Evolutionary conservation across 192 early-diverging fungal genomes (phyloP).

Genomic region (Blastocladiella britannica): DNA sequence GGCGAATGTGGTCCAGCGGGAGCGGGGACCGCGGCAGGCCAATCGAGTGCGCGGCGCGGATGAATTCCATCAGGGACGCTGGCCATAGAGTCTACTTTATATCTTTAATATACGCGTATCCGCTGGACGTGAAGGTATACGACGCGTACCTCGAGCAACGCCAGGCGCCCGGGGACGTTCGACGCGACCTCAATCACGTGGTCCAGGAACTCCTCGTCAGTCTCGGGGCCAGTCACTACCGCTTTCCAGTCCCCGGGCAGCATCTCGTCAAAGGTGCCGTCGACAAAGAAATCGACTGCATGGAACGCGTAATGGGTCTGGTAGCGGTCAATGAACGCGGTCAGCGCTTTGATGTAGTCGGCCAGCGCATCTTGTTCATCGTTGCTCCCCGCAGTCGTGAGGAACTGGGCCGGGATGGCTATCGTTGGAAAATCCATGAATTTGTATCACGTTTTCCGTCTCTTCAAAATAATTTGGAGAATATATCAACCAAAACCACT

Average conservation of each 20-base stretch:
- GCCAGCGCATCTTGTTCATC: not conserved
- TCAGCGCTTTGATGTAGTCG: not conserved
- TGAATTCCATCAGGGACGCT: not conserved
- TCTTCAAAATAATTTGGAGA: too few relatives aligned
- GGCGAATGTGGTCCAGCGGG: too few relatives aligned
- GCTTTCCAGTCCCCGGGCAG: not conserved
- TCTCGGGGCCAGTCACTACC: not conserved
- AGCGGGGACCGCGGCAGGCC: not conserved
- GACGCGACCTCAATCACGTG: not conserved
- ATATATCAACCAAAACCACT: too few relatives aligned
- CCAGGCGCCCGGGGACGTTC: not conserved
- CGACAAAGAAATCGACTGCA: not conserved
- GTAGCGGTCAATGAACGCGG: not conserved
- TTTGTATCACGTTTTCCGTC: too few relatives aligned
- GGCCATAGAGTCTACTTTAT: not conserved
- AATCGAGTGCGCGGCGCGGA: not conserved
- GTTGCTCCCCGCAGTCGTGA: too few relatives aligned
- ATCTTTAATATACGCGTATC: not conserved
- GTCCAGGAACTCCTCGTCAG: not conserved
- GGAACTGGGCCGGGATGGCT: too few relatives aligned
- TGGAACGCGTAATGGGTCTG: not conserved
- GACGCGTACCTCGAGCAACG: not conserved
- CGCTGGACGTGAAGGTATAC: not conserved
- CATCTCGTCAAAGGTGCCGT: not conserved
- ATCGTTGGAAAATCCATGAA: too few relatives aligned